Evolutionary conservation across 106 monocot genomes (phyloP), one percentile per base, ranked within the genome.

Genomic region (Xerophyta viscosa): DNA sequence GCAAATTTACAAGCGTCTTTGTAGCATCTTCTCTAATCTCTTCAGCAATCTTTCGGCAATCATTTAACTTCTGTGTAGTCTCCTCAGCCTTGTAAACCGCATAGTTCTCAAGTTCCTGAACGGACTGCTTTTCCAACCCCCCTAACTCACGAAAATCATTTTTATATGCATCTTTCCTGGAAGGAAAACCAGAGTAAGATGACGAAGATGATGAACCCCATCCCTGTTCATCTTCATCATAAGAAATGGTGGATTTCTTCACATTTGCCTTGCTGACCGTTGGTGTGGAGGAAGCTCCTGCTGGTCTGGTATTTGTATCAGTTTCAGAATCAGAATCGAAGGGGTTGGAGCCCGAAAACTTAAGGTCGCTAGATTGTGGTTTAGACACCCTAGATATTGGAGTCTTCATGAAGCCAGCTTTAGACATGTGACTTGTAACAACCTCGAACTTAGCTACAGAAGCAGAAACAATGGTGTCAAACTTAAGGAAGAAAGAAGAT

Each of bases 11-110:
- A 29, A 88, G 80, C 25, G 93, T 93, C 33, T 48, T 74, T 0
- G 79, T 54, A 4, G 93, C 88, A 50, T 75, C 93, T 43, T 93
- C 83, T 56, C 61, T 84, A 0, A 93, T 93, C 39, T 78, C 74
- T 71, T 93, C 93, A 44, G 80, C 92, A 64, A 93, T 87, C 68
- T 66, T 77, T 50, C 83, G 33, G 41, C 83, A 87, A 14, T 46
- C 82, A 46, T 83, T 62, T 28, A 93, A 52, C 27, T 68, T 83
- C 17, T 77, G 33, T 29, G 92, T 93, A 11, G 87, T 87, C 50
- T 93, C 77, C 56, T 93, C 80, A 25, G 87, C 70, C 62, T 87
- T 79, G 50, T 87, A 68, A 15, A 60, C 83, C n/a, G 87, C 83
- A 68, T 87, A 80, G 24, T 66, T 65, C 46, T 93, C 80, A 26